These are phyloP conservation scores for Backusella australiensis DNA, from an alignment of 192 early-diverging fungal genomes.

Conservation along the genomic window DNA sequence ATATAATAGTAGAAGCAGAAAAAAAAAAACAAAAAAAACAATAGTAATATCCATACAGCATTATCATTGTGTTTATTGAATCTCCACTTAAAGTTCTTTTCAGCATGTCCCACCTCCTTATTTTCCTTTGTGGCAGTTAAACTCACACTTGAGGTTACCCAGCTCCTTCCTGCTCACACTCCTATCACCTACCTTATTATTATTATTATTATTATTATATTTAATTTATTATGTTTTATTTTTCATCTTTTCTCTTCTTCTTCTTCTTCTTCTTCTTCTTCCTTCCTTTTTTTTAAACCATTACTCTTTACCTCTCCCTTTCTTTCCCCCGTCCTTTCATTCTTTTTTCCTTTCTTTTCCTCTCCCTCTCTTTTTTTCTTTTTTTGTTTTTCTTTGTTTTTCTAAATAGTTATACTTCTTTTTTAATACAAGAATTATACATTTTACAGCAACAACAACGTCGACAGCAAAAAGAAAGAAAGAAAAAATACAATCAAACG, in stretches of 20 bases:
- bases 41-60: not conserved
- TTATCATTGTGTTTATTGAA: not conserved
- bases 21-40: too few species aligned
- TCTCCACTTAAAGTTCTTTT: not conserved
- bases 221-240: not conserved
- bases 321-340: not conserved
- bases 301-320: not conserved
- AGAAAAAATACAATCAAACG: not conserved
- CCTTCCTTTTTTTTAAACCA: not conserved
- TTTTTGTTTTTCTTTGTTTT: not conserved
- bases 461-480: not conserved
- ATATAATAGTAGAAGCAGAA: too few species aligned
- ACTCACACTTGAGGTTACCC: not conserved
- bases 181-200: too few species aligned
- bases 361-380: not conserved
- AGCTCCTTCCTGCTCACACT: not conserved
- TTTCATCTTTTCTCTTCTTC: not conserved
- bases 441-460: not conserved
- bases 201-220: not conserved
- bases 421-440: not conserved
- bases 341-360: not conserved
- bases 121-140: not conserved
- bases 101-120: not conserved
- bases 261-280: not conserved
- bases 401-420: not conserved